Evolutionary conservation across 2,329 filamentous ascomycete genomes (phyloP).

Genomic region (Aspergillus sp.): DNA sequence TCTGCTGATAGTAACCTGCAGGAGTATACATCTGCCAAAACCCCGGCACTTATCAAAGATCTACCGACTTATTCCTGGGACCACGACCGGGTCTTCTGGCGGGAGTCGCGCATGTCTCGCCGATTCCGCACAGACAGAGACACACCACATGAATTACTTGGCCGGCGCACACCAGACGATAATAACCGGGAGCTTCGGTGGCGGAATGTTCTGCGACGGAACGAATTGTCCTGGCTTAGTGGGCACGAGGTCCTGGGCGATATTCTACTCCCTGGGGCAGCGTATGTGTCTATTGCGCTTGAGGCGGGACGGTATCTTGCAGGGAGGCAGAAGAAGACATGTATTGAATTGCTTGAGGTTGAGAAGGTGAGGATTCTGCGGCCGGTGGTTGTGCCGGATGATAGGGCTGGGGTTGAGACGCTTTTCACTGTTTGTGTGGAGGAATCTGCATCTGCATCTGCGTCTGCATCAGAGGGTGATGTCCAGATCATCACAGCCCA

Average conservation of each 20-base stretch:
- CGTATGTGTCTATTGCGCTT: background rate
- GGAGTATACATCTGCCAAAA: too few species aligned
- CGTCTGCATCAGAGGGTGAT: too few species aligned
- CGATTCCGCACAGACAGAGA: background rate
- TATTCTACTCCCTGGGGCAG: background rate
- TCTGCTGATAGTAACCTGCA: too few species aligned
- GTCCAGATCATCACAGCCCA: too few species aligned
- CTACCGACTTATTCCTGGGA: slow-evolving; percentile 9
- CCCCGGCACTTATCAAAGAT: slow-evolving; percentile 13
- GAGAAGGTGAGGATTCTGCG: too few species aligned
- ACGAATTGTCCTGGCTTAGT: background rate
- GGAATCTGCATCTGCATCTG: too few species aligned
- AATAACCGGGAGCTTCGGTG: background rate
- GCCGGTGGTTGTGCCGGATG: too few species aligned
- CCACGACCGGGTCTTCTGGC: background rate
- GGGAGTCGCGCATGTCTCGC: background rate
- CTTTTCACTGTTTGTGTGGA: too few species aligned
- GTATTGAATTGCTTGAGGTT: too few species aligned
- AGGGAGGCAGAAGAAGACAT: too few species aligned
- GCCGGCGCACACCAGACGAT: background rate
- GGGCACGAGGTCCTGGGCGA: background rate
- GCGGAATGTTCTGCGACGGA: background rate
- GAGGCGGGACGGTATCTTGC: background rate
- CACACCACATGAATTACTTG: background rate
- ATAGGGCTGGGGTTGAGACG: too few species aligned